Evolutionary conservation across 2,329 filamentous ascomycete genomes (phyloP).

Genomic region (Colletotrichum destructivum): DNA sequence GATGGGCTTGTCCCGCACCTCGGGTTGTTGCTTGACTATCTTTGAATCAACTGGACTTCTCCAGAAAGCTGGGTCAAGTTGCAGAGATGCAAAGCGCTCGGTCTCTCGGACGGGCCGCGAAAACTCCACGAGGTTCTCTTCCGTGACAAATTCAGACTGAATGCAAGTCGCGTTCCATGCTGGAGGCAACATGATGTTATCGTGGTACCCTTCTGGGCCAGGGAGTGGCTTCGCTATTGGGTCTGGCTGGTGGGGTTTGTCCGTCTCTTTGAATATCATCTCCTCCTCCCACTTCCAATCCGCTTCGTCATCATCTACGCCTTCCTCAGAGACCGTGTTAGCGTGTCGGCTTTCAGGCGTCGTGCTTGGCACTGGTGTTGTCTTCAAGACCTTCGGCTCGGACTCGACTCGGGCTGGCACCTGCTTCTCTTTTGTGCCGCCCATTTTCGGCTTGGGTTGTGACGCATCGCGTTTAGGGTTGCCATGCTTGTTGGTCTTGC

Average conservation of each 20-base stretch:
- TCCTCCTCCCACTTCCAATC: slow-evolving; percentile 57
- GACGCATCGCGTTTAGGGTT: slow-evolving; percentile 42
- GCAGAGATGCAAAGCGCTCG: slow-evolving; percentile 56
- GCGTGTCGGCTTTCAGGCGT: slow-evolving; percentile 24
- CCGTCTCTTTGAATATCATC: slow-evolving; percentile 56
- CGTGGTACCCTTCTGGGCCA: slow-evolving; percentile 55
- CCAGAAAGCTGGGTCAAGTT: slow-evolving; percentile 62
- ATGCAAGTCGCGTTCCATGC: slow-evolving; percentile 60
- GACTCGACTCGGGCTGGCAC: neutral
- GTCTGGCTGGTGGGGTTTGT: slow-evolving; percentile 56
- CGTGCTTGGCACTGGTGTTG: slow-evolving; percentile 4
- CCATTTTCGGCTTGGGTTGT: slow-evolving; percentile 21
- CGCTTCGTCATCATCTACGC: slow-evolving; percentile 47
- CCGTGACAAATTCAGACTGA: slow-evolving; percentile 61
- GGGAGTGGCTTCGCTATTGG: slow-evolving; percentile 63
- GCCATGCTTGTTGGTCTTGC: slow-evolving; percentile 46
- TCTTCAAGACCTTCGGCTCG: slow-evolving; percentile 7
- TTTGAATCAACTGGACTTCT: slow-evolving; percentile 29
- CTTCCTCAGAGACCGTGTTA: slow-evolving; percentile 11
- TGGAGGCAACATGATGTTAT: slow-evolving; percentile 62
- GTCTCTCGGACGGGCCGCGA: slow-evolving; percentile 58
- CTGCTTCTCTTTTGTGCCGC: slow-evolving; percentile 17
- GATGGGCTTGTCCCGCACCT: slow-evolving; percentile 17
- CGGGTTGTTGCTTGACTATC: slow-evolving; percentile 8
- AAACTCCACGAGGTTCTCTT: slow-evolving; percentile 61